Base-by-base conservation (phyloP, 305 asterid genomes). In the Solanum hybrid region DNA sequence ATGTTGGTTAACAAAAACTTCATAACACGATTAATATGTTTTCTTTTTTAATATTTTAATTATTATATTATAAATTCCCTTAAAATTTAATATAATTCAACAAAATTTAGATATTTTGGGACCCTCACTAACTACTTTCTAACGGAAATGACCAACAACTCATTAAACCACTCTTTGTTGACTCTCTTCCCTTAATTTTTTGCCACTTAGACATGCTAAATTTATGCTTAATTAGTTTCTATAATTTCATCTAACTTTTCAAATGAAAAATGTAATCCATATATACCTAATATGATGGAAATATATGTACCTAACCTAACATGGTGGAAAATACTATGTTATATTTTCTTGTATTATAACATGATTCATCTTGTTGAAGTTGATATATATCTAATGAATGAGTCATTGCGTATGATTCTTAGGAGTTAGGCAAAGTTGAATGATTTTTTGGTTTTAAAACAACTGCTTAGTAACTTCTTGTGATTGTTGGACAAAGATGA, bases 141-240 rank as follows among this genome's bases (percentile, higher is more conserved):
- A 80, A 87, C 92, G 7, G 82, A 89, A 91, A 27, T 85, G 38
- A 89, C 87, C 86, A 46, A 56, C 0, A 36, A 29, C 16, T 75
- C 5, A 22, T 60, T 60, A 60, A 46, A 77, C 75, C 32, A n/a
- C 86, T 26, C 22, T n/a, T 36, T 78, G 31, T 24, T 79, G 34
- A 31, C 86, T 4, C 10, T 40, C 46, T 17, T 77, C 27, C 86
- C 37, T 34, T 6, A 69, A 17, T 31, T 17, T 77, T 64, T 86
- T 51, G 86, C 92, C 20, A 46, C 40, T 27, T 27, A 1, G 2
- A 46, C 31, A 82, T 82, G 72, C 87, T 42, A 27, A 27, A 86
- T 38, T 36, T 78, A 42, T 69, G 85, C 60, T 16, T 81, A 42
- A 42, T 42, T 46, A 85, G 51, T 73, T 42, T 77, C 40, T 46